phyloP scores from a whole-genome alignment of 2,329 filamentous ascomycete genomes.

The Claviceps capensis region DNA sequence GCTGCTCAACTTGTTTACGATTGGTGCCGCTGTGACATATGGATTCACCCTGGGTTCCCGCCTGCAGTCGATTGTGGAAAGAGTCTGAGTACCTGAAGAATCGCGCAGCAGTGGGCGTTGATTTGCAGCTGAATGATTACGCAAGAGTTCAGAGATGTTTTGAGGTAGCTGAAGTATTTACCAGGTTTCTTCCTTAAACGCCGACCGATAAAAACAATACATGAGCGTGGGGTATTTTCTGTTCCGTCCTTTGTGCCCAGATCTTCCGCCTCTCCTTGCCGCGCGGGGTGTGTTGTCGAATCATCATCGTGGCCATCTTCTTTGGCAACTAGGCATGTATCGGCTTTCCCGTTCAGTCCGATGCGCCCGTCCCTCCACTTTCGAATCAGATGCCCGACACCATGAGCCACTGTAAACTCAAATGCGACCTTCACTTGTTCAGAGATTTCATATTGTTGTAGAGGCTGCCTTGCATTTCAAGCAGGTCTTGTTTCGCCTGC shows the following conservation, averaged over 20 bases:
- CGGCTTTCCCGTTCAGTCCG: background rate
- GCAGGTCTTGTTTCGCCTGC: constrained; percentile 32
- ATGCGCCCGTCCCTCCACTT: background rate
- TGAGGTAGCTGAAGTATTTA: background rate
- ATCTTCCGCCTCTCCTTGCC: background rate
- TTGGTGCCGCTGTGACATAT: constrained; percentile 61
- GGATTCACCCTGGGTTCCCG: constrained; percentile 58
- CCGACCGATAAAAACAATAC: background rate
- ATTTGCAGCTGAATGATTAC: too few species aligned
- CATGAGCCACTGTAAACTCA: too few species aligned
- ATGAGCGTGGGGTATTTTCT: too few species aligned
- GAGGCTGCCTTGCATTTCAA: constrained; percentile 20
- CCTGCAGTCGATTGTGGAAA: constrained; percentile 30
- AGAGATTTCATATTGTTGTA: background rate
- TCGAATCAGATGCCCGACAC: background rate
- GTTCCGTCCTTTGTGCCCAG: too few species aligned
- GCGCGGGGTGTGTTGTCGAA: background rate
- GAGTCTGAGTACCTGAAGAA: background rate
- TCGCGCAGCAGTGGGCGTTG: too few species aligned
- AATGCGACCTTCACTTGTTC: background rate
- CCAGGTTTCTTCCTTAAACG: background rate
- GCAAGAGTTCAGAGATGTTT: too few species aligned
- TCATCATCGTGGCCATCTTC: background rate
- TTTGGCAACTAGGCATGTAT: background rate
- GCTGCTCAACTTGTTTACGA: constrained; percentile 59